Conservation (phyloP, 148 eudicot genomes). For the Tetragonia tetragonoides region DNA sequence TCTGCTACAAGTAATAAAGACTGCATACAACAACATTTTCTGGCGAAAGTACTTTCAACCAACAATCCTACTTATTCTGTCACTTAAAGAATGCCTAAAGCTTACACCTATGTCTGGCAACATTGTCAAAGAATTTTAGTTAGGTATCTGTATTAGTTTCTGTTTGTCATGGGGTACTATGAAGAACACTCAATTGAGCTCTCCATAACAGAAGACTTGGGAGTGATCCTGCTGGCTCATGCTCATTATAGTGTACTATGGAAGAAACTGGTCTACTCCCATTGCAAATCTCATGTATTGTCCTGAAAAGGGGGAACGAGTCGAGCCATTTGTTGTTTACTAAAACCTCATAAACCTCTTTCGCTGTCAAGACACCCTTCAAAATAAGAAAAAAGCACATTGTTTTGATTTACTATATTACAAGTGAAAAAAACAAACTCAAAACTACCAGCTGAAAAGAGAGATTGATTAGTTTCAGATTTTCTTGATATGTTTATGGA, state of each 20-base stretch:
- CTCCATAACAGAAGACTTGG: constrained; percentile 25
- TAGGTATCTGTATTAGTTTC: not conserved
- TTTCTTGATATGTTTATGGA: too few species aligned
- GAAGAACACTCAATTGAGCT: not conserved
- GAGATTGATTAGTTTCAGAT: too few species aligned
- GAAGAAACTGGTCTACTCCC: constrained; percentile 72
- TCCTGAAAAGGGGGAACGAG: constrained; percentile 75
- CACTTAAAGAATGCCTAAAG: not conserved
- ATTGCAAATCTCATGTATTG: constrained; percentile 85
- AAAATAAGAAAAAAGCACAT: constrained; percentile 21
- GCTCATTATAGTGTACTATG: constrained; percentile 61
- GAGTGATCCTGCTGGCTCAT: constrained; percentile 15
- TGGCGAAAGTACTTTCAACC: not conserved
- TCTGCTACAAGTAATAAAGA: not conserved
- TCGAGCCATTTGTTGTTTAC: constrained; percentile 72
- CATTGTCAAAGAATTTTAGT: not conserved
- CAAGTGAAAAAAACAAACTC: too few species aligned
- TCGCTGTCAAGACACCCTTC: constrained; percentile 90
- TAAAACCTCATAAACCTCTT: constrained; percentile 83
- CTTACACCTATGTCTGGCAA: not conserved
- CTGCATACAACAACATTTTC: not conserved
- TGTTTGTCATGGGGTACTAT: not conserved
- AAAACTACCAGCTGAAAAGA: too few species aligned
- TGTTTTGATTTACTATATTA: not conserved
- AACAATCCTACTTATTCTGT: not conserved